A percentile compares a stretch with the other conserved stretches of the same genome.
These are phyloP conservation scores for Leccinum sublutescens DNA, from an alignment of 768 basidiomycete genomes.

Conservation along the genomic window DNA sequence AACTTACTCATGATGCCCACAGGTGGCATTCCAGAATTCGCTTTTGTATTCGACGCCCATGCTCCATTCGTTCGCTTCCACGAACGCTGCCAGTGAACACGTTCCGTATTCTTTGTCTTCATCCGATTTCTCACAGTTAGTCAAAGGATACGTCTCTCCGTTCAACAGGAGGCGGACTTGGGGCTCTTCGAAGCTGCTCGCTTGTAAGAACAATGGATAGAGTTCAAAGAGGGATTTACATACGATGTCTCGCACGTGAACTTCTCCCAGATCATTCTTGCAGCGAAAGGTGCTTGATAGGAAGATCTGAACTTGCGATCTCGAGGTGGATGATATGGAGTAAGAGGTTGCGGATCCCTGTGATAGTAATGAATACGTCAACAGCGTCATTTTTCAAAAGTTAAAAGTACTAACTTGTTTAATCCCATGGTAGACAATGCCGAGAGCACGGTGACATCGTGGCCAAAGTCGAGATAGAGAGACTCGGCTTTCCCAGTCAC, in stretches of 20 bases:
- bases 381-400: neutral
- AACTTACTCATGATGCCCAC: slow-evolving; percentile 5
- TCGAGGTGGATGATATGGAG: slow-evolving; percentile 21
- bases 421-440: slow-evolving; percentile 38
- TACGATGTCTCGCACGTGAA: slow-evolving; percentile 38
- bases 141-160: slow-evolving; percentile 37
- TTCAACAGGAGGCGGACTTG: slow-evolving; percentile 44
- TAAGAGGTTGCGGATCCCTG: slow-evolving; percentile 35
- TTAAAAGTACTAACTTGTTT: slow-evolving; percentile 29
- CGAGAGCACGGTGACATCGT: slow-evolving; percentile 38
- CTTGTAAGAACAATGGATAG: neutral
- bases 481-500: slow-evolving; percentile 27
- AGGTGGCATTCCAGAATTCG: slow-evolving; percentile 37
- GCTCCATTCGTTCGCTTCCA: slow-evolving; percentile 27
- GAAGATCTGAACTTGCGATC: slow-evolving; percentile 38
- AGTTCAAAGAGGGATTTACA: neutral
- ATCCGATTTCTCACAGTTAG: slow-evolving; percentile 29
- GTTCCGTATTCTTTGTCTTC: slow-evolving; percentile 35
- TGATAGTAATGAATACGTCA: neutral
- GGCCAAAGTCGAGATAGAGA: slow-evolving; percentile 43
- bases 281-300: slow-evolving; percentile 40
- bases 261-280: slow-evolving; percentile 44
- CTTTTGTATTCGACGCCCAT: slow-evolving; percentile 30
- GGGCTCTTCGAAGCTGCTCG: slow-evolving; percentile 32
- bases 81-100: slow-evolving; percentile 37